Evolutionary conservation across 2,329 filamentous ascomycete genomes (phyloP).

Genomic region (Podosphaera xanthii): DNA sequence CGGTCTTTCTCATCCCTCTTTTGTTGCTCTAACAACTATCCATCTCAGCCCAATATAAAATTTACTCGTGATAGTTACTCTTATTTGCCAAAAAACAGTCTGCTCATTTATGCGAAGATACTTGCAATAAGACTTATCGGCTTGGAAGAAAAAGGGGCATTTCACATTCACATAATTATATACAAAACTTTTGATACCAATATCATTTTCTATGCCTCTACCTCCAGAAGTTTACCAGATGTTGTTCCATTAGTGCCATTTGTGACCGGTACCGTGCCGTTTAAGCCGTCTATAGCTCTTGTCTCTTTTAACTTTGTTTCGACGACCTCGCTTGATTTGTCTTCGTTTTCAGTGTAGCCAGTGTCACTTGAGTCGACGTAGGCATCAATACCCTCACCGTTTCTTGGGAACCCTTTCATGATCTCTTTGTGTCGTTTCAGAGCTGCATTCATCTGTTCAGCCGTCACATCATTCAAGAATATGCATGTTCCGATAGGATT

Average conservation of each 20-base stretch:
- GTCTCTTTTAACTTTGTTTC: not conserved
- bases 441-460: constrained; percentile 36
- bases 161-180: not conserved
- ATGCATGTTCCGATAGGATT: constrained; percentile 41
- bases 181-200: not conserved
- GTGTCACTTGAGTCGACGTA: constrained; percentile 49
- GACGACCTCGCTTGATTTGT: not conserved
- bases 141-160: not conserved
- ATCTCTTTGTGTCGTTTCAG: constrained; percentile 39
- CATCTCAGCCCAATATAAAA: too few relatives aligned
- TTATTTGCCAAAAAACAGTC: too few relatives aligned
- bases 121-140: not conserved
- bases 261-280: not conserved
- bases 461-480: constrained; percentile 44
- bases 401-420: constrained; percentile 36
- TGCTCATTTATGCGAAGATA: too few relatives aligned
- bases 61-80: too few relatives aligned
- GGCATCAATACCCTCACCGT: constrained; percentile 43
- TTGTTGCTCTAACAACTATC: too few relatives aligned
- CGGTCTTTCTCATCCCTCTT: too few relatives aligned
- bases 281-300: not conserved
- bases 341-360: constrained; percentile 22
- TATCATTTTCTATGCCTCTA: not conserved
- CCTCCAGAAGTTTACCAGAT: not conserved
- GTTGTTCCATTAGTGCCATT: not conserved